Conservation (phyloP, 2,329 filamentous ascomycete genomes). For the Epichloe gansuensis region DNA sequence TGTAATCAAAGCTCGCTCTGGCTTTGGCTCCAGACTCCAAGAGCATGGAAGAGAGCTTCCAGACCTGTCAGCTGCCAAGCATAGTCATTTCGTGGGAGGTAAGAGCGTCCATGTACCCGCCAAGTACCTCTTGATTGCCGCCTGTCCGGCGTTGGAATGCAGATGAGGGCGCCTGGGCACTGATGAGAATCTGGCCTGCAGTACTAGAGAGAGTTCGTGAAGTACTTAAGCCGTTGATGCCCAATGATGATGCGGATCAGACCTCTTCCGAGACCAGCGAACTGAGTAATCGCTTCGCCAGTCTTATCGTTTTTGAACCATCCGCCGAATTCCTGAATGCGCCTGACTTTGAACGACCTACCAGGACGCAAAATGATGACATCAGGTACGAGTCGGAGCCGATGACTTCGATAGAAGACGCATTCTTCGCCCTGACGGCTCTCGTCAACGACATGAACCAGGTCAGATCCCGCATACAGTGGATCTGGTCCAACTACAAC, state of each 20-base stretch:
- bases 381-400: slow-evolving; percentile 21
- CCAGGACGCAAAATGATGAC: neutral
- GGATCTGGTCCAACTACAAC: slow-evolving; percentile 20
- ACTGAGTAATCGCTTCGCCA: slow-evolving; percentile 21
- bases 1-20: slow-evolving; percentile 23
- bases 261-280: neutral
- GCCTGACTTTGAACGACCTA: slow-evolving; percentile 10
- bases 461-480: slow-evolving; percentile 16
- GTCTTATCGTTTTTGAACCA: slow-evolving; percentile 24
- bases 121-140: neutral
- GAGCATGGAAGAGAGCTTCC: slow-evolving; percentile 5
- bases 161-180: neutral
- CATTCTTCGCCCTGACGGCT: slow-evolving; percentile 14
- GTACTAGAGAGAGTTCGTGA: slow-evolving; percentile 23
- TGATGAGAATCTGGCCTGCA: slow-evolving; percentile 8
- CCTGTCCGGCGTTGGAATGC: neutral
- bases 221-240: slow-evolving; percentile 14
- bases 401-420: slow-evolving; percentile 13
- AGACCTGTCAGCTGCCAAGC: slow-evolving; percentile 13
- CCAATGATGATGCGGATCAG: neutral
- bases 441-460: slow-evolving; percentile 19
- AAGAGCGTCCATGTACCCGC: slow-evolving; percentile 21
- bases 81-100: neutral
- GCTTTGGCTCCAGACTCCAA: slow-evolving; percentile 14
- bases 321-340: slow-evolving; percentile 24